Evolutionary conservation across 164 flowering plant species (phyloP).

Genomic region (Chimonanthus salicifolius): DNA sequence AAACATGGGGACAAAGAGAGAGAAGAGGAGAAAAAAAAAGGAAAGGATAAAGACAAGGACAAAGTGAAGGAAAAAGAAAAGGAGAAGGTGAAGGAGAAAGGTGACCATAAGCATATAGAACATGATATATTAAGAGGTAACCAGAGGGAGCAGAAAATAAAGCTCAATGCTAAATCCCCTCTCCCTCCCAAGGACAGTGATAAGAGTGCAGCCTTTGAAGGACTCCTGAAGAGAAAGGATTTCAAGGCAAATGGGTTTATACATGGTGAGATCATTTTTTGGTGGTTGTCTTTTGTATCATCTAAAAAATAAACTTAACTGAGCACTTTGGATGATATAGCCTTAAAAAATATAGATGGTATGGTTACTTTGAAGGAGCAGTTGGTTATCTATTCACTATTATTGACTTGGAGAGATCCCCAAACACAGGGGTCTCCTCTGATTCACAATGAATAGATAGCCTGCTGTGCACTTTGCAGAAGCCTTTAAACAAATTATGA

Average conservation of each 20-base stretch:
- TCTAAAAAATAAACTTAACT: too few species aligned
- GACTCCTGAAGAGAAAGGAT: conserved; percentile 48
- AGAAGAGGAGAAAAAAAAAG: conserved; percentile 31
- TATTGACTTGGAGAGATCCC: too few species aligned
- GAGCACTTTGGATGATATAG: too few species aligned
- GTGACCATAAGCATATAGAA: conserved; percentile 21
- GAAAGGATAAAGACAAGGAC: conserved; percentile 33
- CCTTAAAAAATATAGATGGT: too few species aligned
- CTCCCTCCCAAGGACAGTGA: conserved; percentile 21
- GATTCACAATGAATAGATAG: not conserved
- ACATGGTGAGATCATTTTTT: conserved; percentile 54
- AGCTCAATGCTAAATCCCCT: conserved; percentile 8
- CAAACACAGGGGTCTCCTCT: not conserved
- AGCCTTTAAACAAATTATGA: not conserved
- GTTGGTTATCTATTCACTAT: too few species aligned
- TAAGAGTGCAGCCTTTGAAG: conserved; percentile 25
- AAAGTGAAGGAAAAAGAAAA: conserved; percentile 41
- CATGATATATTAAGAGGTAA: conserved; percentile 27
- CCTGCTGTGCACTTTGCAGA: too few species aligned
- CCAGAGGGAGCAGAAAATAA: conserved; percentile 15
- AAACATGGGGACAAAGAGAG: conserved; percentile 23
- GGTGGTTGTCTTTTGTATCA: conserved; percentile 1
- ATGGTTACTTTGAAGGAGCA: too few species aligned
- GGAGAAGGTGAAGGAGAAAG: conserved; percentile 38
- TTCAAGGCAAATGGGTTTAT: conserved; percentile 46